These are phyloP conservation scores for Myriosclerotinia curreyana DNA, from an alignment of 2,329 filamentous ascomycete genomes.

Conservation along the genomic window DNA sequence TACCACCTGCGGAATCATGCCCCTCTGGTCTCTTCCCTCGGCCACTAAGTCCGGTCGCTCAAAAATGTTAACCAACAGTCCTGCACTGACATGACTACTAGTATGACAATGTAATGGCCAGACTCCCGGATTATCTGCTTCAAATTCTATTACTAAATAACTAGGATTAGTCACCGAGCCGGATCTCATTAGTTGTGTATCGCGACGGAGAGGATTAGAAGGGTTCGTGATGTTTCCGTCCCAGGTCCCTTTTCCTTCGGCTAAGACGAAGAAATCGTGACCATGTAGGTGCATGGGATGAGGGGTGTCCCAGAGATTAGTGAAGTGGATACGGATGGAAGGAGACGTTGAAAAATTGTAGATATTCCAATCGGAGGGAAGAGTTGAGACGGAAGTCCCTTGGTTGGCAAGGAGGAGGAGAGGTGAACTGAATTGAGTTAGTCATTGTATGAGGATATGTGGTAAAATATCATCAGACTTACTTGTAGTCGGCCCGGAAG, in stretches of 20 bases:
- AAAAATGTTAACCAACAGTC: conserved; percentile 42
- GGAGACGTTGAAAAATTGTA: conserved; percentile 43
- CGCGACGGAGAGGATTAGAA: conserved; percentile 51
- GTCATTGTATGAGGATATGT: background rate
- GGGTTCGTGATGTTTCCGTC: conserved; percentile 42
- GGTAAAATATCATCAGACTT: background rate
- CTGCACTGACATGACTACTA: conserved; percentile 47
- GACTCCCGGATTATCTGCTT: conserved; percentile 51
- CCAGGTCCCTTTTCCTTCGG: conserved; percentile 44
- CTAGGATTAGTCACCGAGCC: conserved; percentile 38
- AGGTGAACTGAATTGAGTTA: conserved; percentile 3
- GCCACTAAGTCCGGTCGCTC: conserved; percentile 40
- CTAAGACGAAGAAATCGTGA: conserved; percentile 67
- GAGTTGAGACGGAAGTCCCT: conserved; percentile 49
- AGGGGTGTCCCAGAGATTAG: conserved; percentile 45
- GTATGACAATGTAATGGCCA: conserved; percentile 53
- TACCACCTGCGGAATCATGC: conserved; percentile 48
- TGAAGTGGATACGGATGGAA: conserved; percentile 7
- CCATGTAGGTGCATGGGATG: conserved; percentile 69
- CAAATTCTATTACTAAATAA: conserved; percentile 47
- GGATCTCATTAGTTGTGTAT: conserved; percentile 46
- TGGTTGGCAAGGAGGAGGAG: conserved; percentile 43
- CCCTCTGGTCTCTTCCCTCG: conserved; percentile 22
- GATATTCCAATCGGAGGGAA: conserved; percentile 51
- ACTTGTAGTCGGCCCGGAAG: conserved; percentile 21